Base-by-base conservation (phyloP, 306 rosid species). In the Cucurbita ficifolia region DNA sequence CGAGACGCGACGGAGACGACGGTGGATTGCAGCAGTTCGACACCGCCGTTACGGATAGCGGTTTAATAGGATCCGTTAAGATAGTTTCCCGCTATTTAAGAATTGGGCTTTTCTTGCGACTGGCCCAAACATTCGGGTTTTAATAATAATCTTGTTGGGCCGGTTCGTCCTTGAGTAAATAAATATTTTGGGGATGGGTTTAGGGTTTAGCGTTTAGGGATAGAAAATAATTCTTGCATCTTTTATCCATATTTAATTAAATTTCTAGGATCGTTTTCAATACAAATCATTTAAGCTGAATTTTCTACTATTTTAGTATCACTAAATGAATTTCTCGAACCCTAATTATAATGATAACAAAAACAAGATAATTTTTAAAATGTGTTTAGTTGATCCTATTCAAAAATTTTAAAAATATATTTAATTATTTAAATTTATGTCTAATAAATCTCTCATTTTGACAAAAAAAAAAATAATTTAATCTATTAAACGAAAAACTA, bases 1-100 rank as follows among this genome's bases (percentile, higher is more conserved):
- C 53, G 38, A 65, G 72, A 43, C 12, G 42, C 57, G 73, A 69
- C 56, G 73, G 24, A 69, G 73, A 46, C 40, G 57, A 69, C 73
- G 57, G 18, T 10, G 72, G 36, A 0, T 43, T 12, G 38, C 55
- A 22, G 38, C 72, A 45, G 72, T 7, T 67, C 5, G 55, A 5
- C 45, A 19, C 72, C 18, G 39, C 73, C 57, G 73, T 22, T 46
- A 8, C 56, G 22, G 56, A 21, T 19, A 69, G 40, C 56, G 57
- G 22, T 67, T 67, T 45, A 42, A 21, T 65, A 42, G 18, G 21
- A 53, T 43, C 21, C 1, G 51, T n/a, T n/a, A 2, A 5, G 51
- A 64, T 65, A 42, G 10, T 42, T 48, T 69, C 22, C 22, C 40
- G 42, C 5, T 68, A 69, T 48, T 69, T 69, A 24, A 13, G 0